These are phyloP conservation scores for Apiospora malaysiana DNA, from an alignment of 2,329 filamentous ascomycete genomes.

Conservation along the genomic window DNA sequence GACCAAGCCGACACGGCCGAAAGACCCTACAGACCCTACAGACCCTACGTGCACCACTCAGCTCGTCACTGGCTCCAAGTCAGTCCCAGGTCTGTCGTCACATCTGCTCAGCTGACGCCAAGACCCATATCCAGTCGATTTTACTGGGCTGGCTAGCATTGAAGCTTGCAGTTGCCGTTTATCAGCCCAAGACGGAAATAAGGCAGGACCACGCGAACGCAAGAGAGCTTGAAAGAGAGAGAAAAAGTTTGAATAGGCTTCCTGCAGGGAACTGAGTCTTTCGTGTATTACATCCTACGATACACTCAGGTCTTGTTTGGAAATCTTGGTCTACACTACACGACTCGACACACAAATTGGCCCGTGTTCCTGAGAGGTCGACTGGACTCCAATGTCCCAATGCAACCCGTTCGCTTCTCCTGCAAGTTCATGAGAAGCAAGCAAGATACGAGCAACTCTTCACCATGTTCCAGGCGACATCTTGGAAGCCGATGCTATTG, in stretches of 20 bases:
- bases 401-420: background rate
- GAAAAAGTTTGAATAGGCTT: background rate
- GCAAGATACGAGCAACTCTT: conserved; percentile 1
- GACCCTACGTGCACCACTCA: conserved; percentile 3
- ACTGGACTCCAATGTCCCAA: background rate
- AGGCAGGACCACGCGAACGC: background rate
- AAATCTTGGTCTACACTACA: background rate
- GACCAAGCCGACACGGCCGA: conserved; percentile 12
- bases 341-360: background rate
- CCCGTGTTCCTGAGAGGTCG: background rate
- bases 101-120: conserved; percentile 5
- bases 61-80: background rate
- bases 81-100: background rate
- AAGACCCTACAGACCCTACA: background rate
- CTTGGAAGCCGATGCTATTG: conserved; percentile 25
- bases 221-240: background rate
- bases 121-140: background rate
- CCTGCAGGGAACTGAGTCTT: conserved; percentile 1
- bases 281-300: background rate
- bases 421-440: conserved; percentile 19
- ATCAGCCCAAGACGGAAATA: conserved; percentile 5
- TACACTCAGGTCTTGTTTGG: background rate
- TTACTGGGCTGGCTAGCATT: background rate
- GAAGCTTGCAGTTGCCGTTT: background rate
- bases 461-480: conserved; percentile 31